Evolutionary conservation across 2,329 filamentous ascomycete genomes (phyloP).

Genomic region (Gaeumannomyces tritici): DNA sequence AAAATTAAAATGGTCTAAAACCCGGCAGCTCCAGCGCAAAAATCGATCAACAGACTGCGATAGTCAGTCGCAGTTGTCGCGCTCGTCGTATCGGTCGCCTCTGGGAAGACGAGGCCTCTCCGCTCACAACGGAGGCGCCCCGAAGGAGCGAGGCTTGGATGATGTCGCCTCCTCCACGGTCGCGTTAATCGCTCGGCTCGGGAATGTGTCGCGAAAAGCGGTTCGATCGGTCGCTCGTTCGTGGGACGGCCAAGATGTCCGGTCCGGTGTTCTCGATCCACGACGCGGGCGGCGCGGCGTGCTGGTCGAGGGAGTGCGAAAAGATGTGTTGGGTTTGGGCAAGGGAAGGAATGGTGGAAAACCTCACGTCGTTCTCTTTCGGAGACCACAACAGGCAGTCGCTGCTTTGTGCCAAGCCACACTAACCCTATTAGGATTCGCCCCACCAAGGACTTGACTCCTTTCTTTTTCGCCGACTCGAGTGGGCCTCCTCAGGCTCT

Average conservation of each 20-base stretch:
- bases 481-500: background rate
- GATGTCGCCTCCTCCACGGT: conserved; percentile 3
- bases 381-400: background rate
- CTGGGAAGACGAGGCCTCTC: background rate
- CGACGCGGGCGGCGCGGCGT: conserved; percentile 29
- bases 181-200: conserved; percentile 4
- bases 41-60: background rate
- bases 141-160: conserved; percentile 4
- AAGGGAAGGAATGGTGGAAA: conserved; percentile 26
- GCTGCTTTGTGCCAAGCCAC: background rate
- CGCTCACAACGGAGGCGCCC: conserved; percentile 3
- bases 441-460: background rate
- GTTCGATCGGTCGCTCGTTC: background rate
- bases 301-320: conserved; percentile 2
- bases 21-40: background rate
- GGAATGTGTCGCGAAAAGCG: background rate
- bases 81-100: background rate
- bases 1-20: background rate
- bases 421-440: background rate
- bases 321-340: conserved; percentile 2
- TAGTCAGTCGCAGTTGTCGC: background rate
- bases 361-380: conserved; percentile 23
- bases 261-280: conserved; percentile 23
- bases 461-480: background rate
- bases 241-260: background rate